phyloP scores from a whole-genome alignment of 257 asterid species.

The Solanum neorickii region DNA sequence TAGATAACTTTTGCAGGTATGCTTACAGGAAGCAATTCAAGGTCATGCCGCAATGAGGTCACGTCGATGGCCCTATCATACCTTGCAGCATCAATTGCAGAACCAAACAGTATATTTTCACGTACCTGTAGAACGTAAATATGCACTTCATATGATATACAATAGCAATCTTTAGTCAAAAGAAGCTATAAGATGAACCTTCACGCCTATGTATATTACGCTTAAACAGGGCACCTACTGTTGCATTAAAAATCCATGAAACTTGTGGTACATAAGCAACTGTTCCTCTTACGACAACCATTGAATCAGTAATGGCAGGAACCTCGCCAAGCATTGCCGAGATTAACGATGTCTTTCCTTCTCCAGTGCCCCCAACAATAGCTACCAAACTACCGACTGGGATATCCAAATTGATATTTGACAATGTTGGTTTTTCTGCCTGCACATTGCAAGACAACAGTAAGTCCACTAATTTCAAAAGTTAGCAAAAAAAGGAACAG shows the following conservation, averaged over 20 bases:
- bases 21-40: conserved; percentile 75
- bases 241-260: conserved; percentile 98
- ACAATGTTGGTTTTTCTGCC: conserved; percentile 70
- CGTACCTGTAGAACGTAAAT: conserved; percentile 52
- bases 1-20: neutral
- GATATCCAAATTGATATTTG: conserved; percentile 79
- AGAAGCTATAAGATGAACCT: neutral
- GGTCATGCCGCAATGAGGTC: conserved; percentile 79
- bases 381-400: conserved; percentile 87
- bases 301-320: conserved; percentile 59
- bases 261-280: conserved; percentile 94
- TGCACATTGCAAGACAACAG: conserved; percentile 8
- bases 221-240: conserved; percentile 37
- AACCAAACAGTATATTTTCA: conserved; percentile 86
- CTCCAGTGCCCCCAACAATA: conserved; percentile 91
- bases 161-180: neutral
- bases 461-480: neutral
- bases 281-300: conserved; percentile 69
- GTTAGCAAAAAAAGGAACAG: neutral
- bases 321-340: conserved; percentile 99
- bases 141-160: conserved; percentile 1
- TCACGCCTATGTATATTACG: neutral
- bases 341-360: conserved; percentile 92
- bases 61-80: conserved; percentile 67
- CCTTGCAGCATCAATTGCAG: conserved; percentile 43